phyloP scores from a whole-genome alignment of 305 asterid species.

The Striga hermonthica region DNA sequence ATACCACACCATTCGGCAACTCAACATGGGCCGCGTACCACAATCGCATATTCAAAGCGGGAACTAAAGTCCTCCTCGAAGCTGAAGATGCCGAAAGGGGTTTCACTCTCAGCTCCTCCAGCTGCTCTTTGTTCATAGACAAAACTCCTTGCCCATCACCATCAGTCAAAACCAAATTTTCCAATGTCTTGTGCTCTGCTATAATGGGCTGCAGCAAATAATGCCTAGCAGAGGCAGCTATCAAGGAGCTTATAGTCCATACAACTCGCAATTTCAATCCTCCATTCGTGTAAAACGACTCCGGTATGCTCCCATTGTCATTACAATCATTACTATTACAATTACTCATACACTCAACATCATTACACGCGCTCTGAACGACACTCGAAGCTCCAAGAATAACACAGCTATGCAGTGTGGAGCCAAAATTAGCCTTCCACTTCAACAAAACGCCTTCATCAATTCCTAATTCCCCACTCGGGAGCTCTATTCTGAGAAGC shows the following conservation, averaged over 20 bases:
- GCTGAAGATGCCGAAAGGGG: slow-evolving; percentile 72
- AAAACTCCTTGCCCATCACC: slow-evolving; percentile 70
- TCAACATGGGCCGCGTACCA: slow-evolving; percentile 48
- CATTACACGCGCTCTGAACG: not conserved
- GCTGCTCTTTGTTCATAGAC: slow-evolving; percentile 62
- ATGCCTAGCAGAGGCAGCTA: slow-evolving; percentile 76
- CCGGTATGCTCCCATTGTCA: slow-evolving; percentile 65
- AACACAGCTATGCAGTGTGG: slow-evolving; percentile 49
- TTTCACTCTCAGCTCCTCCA: slow-evolving; percentile 74
- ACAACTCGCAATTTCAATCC: slow-evolving; percentile 69
- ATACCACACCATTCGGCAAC: slow-evolving; percentile 48
- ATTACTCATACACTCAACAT: slow-evolving; percentile 1
- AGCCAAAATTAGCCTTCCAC: slow-evolving; percentile 70
- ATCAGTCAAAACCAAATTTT: slow-evolving; percentile 57
- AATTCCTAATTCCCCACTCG: slow-evolving; percentile 63
- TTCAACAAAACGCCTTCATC: slow-evolving; percentile 61
- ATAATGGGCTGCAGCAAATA: slow-evolving; percentile 65
- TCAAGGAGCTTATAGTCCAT: slow-evolving; percentile 72
- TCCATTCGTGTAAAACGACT: slow-evolving; percentile 67
- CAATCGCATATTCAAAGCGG: slow-evolving; percentile 50
- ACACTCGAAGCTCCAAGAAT: slow-evolving; percentile 6
- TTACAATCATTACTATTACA: slow-evolving; percentile 26
- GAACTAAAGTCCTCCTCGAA: slow-evolving; percentile 59
- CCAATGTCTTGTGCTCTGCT: slow-evolving; percentile 62
- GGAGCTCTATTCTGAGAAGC: slow-evolving; percentile 54